Evolutionary conservation across 2,329 filamentous ascomycete species (phyloP).

Genomic region (Shiraia bambusicola): DNA sequence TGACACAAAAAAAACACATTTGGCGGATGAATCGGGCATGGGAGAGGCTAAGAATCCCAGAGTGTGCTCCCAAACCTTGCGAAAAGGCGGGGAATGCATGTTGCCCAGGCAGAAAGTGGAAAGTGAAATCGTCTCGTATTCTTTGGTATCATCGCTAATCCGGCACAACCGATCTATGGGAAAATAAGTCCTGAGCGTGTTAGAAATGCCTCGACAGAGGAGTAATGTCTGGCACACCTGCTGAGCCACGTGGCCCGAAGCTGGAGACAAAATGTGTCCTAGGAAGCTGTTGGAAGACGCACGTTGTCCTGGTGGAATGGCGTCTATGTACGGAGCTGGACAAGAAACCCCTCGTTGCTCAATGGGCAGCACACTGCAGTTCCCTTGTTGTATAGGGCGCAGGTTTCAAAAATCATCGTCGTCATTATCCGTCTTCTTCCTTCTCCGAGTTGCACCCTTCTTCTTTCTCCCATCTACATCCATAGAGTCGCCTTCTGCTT

Average conservation of each 20-base stretch:
- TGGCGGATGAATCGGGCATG: background rate
- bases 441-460: conserved; percentile 42
- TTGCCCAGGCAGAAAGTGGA: no score
- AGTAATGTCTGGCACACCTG: conserved; percentile 17
- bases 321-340: background rate
- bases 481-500: conserved; percentile 49
- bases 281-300: no score
- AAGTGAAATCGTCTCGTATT: conserved; percentile 10
- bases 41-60: background rate
- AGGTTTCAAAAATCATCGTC: conserved; percentile 43
- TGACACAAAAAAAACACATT: background rate
- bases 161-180: background rate
- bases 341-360: background rate
- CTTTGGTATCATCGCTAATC: conserved; percentile 21
- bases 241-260: conserved; percentile 1
- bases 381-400: no score
- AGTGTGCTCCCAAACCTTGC: background rate
- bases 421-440: conserved; percentile 41
- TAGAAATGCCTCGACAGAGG: conserved; percentile 6
- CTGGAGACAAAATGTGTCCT: background rate
- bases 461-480: conserved; percentile 49
- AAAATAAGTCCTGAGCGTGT: conserved; percentile 1
- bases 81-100: no score
- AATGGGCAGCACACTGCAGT: no score
- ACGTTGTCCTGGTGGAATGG: no score